Evolutionary conservation across 805 yeast species (phyloP), one percentile per base, ranked within the genome.

Genomic region (Danielia oregonensis): DNA sequence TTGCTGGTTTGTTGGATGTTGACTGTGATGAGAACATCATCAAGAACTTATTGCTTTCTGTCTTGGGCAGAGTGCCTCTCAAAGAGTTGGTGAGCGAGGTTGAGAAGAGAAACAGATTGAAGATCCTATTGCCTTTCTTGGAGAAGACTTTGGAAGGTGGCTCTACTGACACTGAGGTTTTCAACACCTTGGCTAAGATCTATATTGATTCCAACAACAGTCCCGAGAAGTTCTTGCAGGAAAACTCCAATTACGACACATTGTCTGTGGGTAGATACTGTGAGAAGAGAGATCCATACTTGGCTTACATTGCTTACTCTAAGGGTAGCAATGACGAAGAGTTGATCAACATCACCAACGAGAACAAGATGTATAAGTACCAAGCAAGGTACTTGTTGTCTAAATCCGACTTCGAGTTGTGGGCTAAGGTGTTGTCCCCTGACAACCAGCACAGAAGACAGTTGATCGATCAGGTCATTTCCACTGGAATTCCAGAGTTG

Each of bases 271-370:
- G 98, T 72, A 87, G 79, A 59, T 93, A 93, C 72, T 93, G 99
- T 74, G 99, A 93, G 67, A 91, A 86, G 78, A 85, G 98, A 65
- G 99, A 93, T 57, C 99, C 99, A 43, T 93, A 87, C 67, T 72
- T 93, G 59, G 99, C 98, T 18, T 93, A 87, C 63, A 93, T 93
- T 65, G 95, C 96, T 33, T 93, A 93, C 64, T 95, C 94, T 42
- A 91, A 89, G 67, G 99, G 99, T 57, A 70, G 74, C 35, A 89
- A 91, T 52, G 96, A 93, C 59, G 82, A 72, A 38, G 98, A 93
- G 61, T 76, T 93, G 54, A 78, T 93, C 53, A 73, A 77, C 55
- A 88, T 93, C 62, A 93, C 98, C 48, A 93, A 93, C 61, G 97
- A 93, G 55, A 93, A 93, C 62, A 78, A 93, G 51, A 93, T 93